Evolutionary conservation across 1,284 basidiomycete species (phyloP), one percentile per base, ranked within the genome.

Genomic region (Austroboletus novae-zelandiae): DNA sequence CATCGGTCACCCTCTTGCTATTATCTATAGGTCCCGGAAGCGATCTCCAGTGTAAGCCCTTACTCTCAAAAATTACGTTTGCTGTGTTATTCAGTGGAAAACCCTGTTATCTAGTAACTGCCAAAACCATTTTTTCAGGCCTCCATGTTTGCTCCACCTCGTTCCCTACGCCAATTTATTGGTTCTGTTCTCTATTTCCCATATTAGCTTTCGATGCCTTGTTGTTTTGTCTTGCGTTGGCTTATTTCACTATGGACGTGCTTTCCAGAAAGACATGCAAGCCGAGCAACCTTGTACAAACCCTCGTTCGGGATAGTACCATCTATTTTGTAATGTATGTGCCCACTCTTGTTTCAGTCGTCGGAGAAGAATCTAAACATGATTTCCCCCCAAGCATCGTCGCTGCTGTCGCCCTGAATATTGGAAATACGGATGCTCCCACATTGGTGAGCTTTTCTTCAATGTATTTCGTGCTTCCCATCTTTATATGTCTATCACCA

Each of bases 281-380:
- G 18, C 37, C 49, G 15, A 47, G 43, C n/a, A 48, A 61, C 9
- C 46, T 62, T 1, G 2, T 60, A 23, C 45, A 37, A 23, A 53
- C 62, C 25, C 25, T 60, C 25, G 41, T 53, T 39, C 47, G 60
- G 10, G 57, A 60, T 41, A 58, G 57, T 40, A 61, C 47, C 1
- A 25, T 60, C 18, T 60, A 60, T 44, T 62, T 58, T 2, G 50
- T 49, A 1, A 58, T 60, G 59, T 62, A 41, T 2, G 60, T 51
- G 17, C 3, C 14, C 31, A 32, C 9, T 32, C 14, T 32, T 32
- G 14, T 14, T 32, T 32, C 9, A 9, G 31, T 9, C 14, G 14
- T 9, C 9, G 6, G 6, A 10, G 10, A 10, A 32, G 31, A 9
- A 32, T 32, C 7, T 14, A 32, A 10, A 9, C 31, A 10, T 32